Evolutionary conservation across 2,329 filamentous ascomycete genomes (phyloP).

Genomic region (Diplocarpon rosae): DNA sequence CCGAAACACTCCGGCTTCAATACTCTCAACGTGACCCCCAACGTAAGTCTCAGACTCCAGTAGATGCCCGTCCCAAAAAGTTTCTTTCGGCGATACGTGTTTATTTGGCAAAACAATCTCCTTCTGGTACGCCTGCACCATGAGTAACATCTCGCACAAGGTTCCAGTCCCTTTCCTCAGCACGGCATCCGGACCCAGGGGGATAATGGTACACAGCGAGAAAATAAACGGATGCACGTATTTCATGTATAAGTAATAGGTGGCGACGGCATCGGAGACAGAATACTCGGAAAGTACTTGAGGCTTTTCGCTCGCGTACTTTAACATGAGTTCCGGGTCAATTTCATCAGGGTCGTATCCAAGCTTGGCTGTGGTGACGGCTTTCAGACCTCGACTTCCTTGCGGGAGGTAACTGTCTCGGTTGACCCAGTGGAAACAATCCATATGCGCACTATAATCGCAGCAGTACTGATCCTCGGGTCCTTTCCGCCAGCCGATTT

Average conservation of each 20-base stretch:
- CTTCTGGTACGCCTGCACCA: constrained; percentile 94
- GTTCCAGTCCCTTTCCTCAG: constrained; percentile 94
- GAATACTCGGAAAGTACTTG: constrained; percentile 96
- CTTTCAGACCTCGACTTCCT: constrained; percentile 92
- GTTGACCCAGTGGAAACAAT: constrained; percentile 98
- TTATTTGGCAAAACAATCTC: constrained; percentile 94
- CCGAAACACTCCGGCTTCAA: constrained; percentile 93
- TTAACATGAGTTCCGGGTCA: constrained; percentile 95
- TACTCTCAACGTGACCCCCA: constrained; percentile 96
- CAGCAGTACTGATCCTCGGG: constrained; percentile 94
- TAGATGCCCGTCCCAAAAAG: constrained; percentile 94
- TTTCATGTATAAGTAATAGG: constrained; percentile 99
- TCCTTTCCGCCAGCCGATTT: constrained; percentile 95
- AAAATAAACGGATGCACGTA: constrained; percentile 99
- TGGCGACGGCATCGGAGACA: constrained; percentile 95
- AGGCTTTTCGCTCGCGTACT: constrained; percentile 77
- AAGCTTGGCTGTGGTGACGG: constrained; percentile 93
- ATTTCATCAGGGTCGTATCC: constrained; percentile 97
- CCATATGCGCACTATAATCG: constrained; percentile 95
- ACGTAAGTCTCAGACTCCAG: constrained; percentile 97
- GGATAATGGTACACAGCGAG: constrained; percentile 93
- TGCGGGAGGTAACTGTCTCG: constrained; percentile 96
- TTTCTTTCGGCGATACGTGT: constrained; percentile 78
- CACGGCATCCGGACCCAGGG: constrained; percentile 83
- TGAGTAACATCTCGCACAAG: constrained; percentile 97